Evolutionary conservation across 768 basidiomycete species (phyloP), one percentile per base, ranked within the genome.

Genomic region (Mycena sanguinolenta): DNA sequence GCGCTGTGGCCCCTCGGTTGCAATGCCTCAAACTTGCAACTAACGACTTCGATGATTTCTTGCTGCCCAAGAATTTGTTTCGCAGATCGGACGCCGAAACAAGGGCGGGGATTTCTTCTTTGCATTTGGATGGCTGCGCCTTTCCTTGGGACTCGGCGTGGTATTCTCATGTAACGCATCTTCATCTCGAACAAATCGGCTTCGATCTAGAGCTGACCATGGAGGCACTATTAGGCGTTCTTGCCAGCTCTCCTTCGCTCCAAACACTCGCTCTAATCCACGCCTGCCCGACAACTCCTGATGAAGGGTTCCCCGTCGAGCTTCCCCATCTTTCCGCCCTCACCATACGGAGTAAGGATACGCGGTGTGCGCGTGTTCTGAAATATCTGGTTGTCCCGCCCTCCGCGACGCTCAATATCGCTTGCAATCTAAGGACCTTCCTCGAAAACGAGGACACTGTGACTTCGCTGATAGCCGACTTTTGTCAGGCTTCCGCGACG

Each of bases 61-160:
- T 67, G 68, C 67, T 72, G 8, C 73, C 67, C 14, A 30, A 10
- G n/a, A 21, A 72, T 62, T 46, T 74, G 19, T 70, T 74, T 53
- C 52, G 38, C 17, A 23, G 71, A 27, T 39, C 19, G 9, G 23
- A 63, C 23, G 60, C 44, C 44, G 21, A 17, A 3, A 44, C 12
- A n/a, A 16, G n/a, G 60, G 30, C 69, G 12, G 52, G 17, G 7
- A 42, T 63, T 25, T 13, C 25, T 3, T 13, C 25, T 3, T 30
- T 73, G 1, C 64, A 73, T 53, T 55, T 73, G 14, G 30, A 52
- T 9, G 12, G 60, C 42, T 73, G 72, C 49, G 65, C 65, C 0
- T 73, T 73, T 42, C 49, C 68, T 28, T 73, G 72, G 72, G 65
- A 60, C 38, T 73, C 72, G 6, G 36, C 42, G 17, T 73, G 60